Conservation (phyloP, 805 yeast species). For the Zygosaccharomyces bisporus region DNA sequence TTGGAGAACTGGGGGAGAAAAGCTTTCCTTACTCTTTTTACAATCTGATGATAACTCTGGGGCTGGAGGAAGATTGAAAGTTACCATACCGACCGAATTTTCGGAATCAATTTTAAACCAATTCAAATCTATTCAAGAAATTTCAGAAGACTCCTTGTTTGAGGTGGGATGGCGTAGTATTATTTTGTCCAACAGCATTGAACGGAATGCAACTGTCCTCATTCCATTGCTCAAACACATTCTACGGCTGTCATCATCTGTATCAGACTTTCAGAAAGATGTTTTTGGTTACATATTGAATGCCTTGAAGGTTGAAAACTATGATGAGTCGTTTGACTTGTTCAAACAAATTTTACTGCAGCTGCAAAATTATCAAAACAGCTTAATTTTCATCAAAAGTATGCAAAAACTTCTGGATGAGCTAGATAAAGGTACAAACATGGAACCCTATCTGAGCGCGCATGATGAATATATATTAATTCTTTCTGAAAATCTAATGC, state of each 20-base stretch:
- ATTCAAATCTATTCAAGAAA: conserved; percentile 8
- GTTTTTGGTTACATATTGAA: conserved; percentile 41
- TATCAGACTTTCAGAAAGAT: conserved; percentile 39
- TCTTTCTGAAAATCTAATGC: conserved; percentile 39
- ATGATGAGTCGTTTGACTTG: conserved; percentile 17
- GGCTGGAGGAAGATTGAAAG: conserved; percentile 35
- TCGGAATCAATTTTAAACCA: conserved; percentile 7
- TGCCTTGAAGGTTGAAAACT: conserved; percentile 31
- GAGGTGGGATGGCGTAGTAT: conserved; percentile 52
- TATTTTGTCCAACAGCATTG: conserved; percentile 32
- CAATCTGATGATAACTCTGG: conserved; percentile 34
- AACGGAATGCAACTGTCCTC: conserved; percentile 21
- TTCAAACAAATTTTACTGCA: conserved; percentile 21
- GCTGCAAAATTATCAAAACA: conserved; percentile 32
- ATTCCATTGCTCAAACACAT: conserved; percentile 7
- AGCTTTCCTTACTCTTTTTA: conserved; percentile 43
- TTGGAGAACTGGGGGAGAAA: conserved; percentile 39
- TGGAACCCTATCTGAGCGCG: conserved; percentile 4
- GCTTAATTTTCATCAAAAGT: conserved; percentile 40
- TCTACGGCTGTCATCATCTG: conserved; percentile 1
- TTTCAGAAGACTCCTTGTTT: conserved; percentile 21
- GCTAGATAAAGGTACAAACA: not conserved
- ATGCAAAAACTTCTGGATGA: conserved; percentile 25
- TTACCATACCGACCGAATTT: conserved; percentile 30
- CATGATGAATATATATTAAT: conserved; percentile 2